A percentile compares a stretch with the other conserved stretches of the same genome.
These are phyloP conservation scores for Acacia acuminata DNA, from an alignment of 306 rosid species.

Conservation along the genomic window DNA sequence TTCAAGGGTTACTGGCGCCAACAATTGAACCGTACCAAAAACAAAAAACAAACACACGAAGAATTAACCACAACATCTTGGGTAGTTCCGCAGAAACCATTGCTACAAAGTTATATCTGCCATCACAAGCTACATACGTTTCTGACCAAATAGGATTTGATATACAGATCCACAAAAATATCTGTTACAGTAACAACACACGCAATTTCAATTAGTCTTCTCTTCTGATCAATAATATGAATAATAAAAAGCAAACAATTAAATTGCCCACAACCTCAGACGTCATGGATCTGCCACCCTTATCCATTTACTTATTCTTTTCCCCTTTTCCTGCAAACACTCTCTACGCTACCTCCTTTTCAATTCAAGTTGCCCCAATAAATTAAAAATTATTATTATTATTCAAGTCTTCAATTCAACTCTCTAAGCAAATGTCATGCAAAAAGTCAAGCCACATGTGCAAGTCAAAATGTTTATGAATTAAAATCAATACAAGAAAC, in stretches of 20 bases:
- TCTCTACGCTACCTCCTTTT: slow-evolving; percentile 39
- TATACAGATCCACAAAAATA: background rate
- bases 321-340: slow-evolving; percentile 6
- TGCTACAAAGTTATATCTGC: background rate
- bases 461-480: too few species aligned
- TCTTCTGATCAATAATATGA: background rate
- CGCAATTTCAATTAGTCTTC: background rate
- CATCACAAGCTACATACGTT: background rate
- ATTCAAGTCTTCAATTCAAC: slow-evolving; percentile 31
- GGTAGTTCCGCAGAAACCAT: background rate
- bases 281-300: slow-evolving; percentile 26
- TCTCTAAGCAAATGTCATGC: too few species aligned
- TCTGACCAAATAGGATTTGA: background rate
- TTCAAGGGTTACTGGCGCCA: background rate
- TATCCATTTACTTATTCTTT: slow-evolving; percentile 7
- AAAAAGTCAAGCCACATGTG: background rate
- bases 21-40: background rate
- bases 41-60: background rate
- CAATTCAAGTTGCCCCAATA: background rate
- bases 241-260: background rate
- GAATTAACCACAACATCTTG: background rate
- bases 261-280: slow-evolving; percentile 25
- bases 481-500: too few species aligned
- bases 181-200: background rate
- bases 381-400: too few species aligned